phyloP scores from a whole-genome alignment of 164 flowering plant genomes.

The Magnolia changhungtana region DNA sequence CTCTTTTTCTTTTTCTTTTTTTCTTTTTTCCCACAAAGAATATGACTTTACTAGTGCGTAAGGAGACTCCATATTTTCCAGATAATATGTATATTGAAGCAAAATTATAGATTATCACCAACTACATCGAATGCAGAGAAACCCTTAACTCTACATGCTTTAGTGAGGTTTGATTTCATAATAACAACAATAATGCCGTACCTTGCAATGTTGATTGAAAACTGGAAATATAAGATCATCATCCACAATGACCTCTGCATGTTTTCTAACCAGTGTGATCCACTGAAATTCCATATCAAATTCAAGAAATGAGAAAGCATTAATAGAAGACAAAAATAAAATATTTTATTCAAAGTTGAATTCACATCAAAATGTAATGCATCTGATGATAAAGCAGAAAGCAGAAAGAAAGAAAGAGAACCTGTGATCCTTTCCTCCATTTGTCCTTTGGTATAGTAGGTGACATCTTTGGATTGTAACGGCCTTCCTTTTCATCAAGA shows the following conservation, averaged over 20 bases:
- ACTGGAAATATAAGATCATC: slow-evolving; percentile 64
- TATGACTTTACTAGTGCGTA: too few species aligned
- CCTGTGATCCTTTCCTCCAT: slow-evolving; percentile 99
- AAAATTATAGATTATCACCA: too few species aligned
- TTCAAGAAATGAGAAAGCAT: neutral
- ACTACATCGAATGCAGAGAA: neutral
- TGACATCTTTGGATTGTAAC: slow-evolving; percentile 87
- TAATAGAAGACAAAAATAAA: neutral
- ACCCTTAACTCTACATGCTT: neutral
- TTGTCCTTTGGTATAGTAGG: slow-evolving; percentile 62
- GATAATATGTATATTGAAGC: neutral
- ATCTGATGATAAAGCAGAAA: neutral
- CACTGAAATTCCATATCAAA: slow-evolving; percentile 53
- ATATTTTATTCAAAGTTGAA: neutral
- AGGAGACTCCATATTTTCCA: too few species aligned
- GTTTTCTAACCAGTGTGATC: slow-evolving; percentile 66
- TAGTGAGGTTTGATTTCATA: neutral
- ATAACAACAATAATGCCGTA: slow-evolving; percentile 21
- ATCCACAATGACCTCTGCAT: slow-evolving; percentile 69
- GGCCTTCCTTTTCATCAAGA: slow-evolving; percentile 58
- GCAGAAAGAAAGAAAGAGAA: slow-evolving; percentile 13
- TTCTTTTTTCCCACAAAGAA: too few species aligned
- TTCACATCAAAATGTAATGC: neutral
- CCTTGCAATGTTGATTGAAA: slow-evolving; percentile 80
- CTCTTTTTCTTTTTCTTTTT: too few species aligned